Conservation (phyloP, 345 rosid genomes). For the Sonneratia alba region DNA sequence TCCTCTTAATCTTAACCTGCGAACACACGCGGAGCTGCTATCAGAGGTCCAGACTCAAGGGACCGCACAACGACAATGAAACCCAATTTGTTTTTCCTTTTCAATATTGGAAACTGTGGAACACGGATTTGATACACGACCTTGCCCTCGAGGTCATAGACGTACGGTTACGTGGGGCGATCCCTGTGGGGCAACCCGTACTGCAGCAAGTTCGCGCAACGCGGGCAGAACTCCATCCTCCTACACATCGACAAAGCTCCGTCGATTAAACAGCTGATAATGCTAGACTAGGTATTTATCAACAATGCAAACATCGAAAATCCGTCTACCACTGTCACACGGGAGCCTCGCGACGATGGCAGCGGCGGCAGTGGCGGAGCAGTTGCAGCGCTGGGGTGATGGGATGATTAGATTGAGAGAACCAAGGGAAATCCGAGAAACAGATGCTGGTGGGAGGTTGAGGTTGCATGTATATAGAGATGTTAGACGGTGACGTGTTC, state of each 20-base stretch:
- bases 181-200: slow-evolving; percentile 38
- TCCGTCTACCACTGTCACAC: no score
- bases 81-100: not conserved
- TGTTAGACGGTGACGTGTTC: no score
- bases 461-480: no score
- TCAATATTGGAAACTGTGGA: not conserved
- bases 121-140: slow-evolving; percentile 9
- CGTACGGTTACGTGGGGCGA: slow-evolving; percentile 38
- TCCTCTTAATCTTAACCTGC: slow-evolving; percentile 51
- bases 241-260: not conserved
- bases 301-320: no score
- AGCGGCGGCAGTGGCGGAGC: no score
- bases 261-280: not conserved
- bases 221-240: slow-evolving; percentile 54
- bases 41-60: not conserved
- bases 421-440: no score
- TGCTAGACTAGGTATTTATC: not conserved
- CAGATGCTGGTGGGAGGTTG: no score
- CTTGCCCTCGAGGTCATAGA: slow-evolving; percentile 32
- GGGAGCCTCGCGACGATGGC: no score
- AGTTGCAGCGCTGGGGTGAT: no score
- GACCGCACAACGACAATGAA: not conserved
- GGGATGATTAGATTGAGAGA: no score
- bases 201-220: slow-evolving; percentile 40
- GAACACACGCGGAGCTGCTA: not conserved